Evolutionary conservation across 2,329 filamentous ascomycete genomes (phyloP).

Genomic region (Epichloe festucae): DNA sequence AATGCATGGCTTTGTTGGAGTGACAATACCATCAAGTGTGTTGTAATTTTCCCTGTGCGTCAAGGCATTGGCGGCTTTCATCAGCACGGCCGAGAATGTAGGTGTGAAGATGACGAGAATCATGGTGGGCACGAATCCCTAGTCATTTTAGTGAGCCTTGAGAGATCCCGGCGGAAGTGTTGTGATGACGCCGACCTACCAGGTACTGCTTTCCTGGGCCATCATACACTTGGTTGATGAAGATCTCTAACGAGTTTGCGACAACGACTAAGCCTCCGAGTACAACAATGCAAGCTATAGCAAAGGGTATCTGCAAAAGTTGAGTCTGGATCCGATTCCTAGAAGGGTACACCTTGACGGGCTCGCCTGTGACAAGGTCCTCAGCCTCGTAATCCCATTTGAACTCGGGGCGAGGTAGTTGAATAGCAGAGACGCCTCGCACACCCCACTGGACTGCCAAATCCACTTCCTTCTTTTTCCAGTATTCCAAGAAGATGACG

Average conservation of each 20-base stretch:
- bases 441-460: constrained; percentile 82
- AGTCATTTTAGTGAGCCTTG: background rate
- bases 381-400: constrained; percentile 61
- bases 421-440: constrained; percentile 68
- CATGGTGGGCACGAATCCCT: constrained; percentile 80
- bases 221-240: constrained; percentile 86
- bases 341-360: constrained; percentile 60
- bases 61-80: constrained; percentile 59
- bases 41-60: constrained; percentile 88
- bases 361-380: constrained; percentile 74
- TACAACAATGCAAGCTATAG: constrained; percentile 54
- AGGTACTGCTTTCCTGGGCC: constrained; percentile 78
- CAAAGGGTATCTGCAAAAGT: constrained; percentile 74
- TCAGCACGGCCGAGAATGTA: constrained; percentile 62
- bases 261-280: constrained; percentile 73
- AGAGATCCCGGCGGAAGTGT: background rate
- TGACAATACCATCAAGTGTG: constrained; percentile 51
- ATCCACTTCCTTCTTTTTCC: constrained; percentile 87
- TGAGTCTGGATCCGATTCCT: constrained; percentile 65
- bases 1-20: background rate
- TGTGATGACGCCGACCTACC: constrained; percentile 31
- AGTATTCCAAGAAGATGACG: constrained; percentile 83
- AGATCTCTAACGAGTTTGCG: constrained; percentile 88
- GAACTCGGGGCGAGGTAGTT: constrained; percentile 67
- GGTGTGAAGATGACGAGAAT: constrained; percentile 75